Evolutionary conservation across 192 early-diverging fungal species (phyloP).

Genomic region (Backusella circina): DNA sequence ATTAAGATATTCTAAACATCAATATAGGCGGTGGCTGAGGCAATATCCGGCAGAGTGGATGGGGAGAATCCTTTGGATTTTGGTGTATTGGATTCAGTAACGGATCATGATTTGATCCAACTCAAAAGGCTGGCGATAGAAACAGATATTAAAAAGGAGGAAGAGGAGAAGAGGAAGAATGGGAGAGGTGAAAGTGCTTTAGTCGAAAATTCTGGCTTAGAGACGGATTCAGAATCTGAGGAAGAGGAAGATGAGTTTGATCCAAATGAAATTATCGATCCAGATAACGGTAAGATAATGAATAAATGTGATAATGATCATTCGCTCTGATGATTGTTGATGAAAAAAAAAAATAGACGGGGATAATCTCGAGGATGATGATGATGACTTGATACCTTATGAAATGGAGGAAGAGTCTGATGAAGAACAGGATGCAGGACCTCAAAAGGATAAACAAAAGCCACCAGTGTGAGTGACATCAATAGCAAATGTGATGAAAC

Average conservation of each 20-base stretch:
- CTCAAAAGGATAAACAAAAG: neutral
- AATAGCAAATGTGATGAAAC: neutral
- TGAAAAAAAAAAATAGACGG: neutral
- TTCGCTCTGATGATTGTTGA: neutral
- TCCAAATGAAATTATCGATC: constrained; percentile 6
- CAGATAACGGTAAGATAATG: neutral
- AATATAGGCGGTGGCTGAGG: neutral
- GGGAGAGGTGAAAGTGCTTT: neutral
- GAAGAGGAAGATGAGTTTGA: constrained; percentile 9
- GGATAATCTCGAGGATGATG: neutral
- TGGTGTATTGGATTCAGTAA: constrained; percentile 4
- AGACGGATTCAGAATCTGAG: neutral
- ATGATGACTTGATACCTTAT: constrained; percentile 13
- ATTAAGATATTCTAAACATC: too few relatives aligned
- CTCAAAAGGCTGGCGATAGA: neutral
- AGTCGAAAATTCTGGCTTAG: neutral
- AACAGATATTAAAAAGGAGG: neutral
- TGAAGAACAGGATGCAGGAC: neutral
- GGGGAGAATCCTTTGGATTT: neutral
- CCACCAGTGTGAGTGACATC: neutral
- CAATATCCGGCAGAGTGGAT: constrained; percentile 1
- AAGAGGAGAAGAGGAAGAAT: neutral
- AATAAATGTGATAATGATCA: neutral
- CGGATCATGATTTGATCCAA: neutral
- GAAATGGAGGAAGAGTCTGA: constrained; percentile 11